Percentiles rank a stretch among this genome's conserved stretches.
phyloP scores from a whole-genome alignment of 768 basidiomycete genomes.

The Agaricus sinodeliciosus region DNA sequence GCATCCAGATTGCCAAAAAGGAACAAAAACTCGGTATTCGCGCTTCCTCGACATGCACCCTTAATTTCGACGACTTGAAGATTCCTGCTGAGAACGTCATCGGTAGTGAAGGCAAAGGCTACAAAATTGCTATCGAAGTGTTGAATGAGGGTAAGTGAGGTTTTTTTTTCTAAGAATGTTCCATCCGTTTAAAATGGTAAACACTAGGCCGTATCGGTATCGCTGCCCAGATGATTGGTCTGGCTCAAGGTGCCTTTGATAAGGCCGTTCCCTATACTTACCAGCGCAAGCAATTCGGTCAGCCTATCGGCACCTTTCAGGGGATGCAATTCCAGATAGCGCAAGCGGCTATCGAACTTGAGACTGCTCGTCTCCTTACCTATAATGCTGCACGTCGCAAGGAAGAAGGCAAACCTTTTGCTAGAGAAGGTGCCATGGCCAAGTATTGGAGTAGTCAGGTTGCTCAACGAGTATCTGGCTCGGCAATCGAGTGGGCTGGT shows the following conservation, averaged over 20 bases:
- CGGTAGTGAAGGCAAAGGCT: slow-evolving; percentile 87
- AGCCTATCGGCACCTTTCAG: slow-evolving; percentile 91
- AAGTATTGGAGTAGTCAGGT: slow-evolving; percentile 90
- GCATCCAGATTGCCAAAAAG: slow-evolving; percentile 95
- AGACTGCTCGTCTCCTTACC: slow-evolving; percentile 82
- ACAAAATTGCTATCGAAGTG: slow-evolving; percentile 45
- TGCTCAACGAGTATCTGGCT: slow-evolving; percentile 81
- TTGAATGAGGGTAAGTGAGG: slow-evolving; percentile 20
- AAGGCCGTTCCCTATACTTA: slow-evolving; percentile 94
- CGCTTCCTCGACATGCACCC: slow-evolving; percentile 90
- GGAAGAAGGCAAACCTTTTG: slow-evolving; percentile 82
- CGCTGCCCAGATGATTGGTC: slow-evolving; percentile 97
- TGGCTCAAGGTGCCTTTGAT: slow-evolving; percentile 96
- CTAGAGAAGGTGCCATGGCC: slow-evolving; percentile 96
- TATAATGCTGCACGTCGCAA: slow-evolving; percentile 96
- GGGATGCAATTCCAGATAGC: slow-evolving; percentile 96
- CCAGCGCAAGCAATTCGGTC: slow-evolving; percentile 90
- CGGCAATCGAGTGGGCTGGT: slow-evolving; percentile 95
- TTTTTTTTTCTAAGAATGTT: not conserved
- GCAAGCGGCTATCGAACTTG: slow-evolving; percentile 83
- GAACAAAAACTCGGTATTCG: slow-evolving; percentile 97
- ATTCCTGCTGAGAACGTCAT: slow-evolving; percentile 82
- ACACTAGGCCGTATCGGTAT: slow-evolving; percentile 83
- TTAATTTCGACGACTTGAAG: slow-evolving; percentile 91
- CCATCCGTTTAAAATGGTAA: not conserved